Evolutionary conservation across 1,284 basidiomycete genomes (phyloP).

Genomic region (Takashimella tepidaria): DNA sequence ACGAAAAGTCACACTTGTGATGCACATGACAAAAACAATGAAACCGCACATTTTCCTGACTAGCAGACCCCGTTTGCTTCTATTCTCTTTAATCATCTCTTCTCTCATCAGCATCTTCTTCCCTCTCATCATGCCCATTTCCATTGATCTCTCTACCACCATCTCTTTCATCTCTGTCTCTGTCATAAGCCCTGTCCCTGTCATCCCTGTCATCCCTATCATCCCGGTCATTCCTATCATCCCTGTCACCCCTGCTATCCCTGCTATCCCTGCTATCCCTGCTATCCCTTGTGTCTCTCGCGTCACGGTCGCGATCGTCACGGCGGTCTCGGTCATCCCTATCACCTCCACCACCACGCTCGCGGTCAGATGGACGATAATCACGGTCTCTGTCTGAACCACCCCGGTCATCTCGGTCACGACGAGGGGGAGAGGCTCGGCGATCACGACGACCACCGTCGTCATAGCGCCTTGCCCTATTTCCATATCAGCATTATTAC

Average conservation of each 20-base stretch:
- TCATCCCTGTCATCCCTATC: slow-evolving; percentile 13
- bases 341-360: slow-evolving; percentile 7
- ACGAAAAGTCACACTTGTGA: too few relatives aligned
- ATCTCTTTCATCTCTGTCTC: slow-evolving; percentile 25
- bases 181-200: slow-evolving; percentile 31
- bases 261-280: neutral
- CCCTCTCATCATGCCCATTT: slow-evolving; percentile 4
- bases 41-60: too few relatives aligned
- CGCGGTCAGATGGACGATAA: slow-evolving; percentile 1
- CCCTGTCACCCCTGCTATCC: slow-evolving; percentile 30
- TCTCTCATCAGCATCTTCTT: slow-evolving; percentile 22
- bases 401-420: slow-evolving; percentile 17
- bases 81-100: slow-evolving; percentile 18
- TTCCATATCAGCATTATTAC: too few relatives aligned
- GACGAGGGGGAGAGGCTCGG: slow-evolving; percentile 38
- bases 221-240: slow-evolving; percentile 16
- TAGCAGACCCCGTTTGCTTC: too few relatives aligned
- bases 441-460: slow-evolving; percentile 50
- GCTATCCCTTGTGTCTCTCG: slow-evolving; percentile 16
- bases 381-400: slow-evolving; percentile 7
- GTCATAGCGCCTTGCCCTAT: slow-evolving; percentile 51
- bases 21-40: too few relatives aligned
- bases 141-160: slow-evolving; percentile 30
- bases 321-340: slow-evolving; percentile 16
- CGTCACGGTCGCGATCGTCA: slow-evolving; percentile 25